phyloP scores from a whole-genome alignment of 129 eudicot species.

The Flaveria robusta region DNA sequence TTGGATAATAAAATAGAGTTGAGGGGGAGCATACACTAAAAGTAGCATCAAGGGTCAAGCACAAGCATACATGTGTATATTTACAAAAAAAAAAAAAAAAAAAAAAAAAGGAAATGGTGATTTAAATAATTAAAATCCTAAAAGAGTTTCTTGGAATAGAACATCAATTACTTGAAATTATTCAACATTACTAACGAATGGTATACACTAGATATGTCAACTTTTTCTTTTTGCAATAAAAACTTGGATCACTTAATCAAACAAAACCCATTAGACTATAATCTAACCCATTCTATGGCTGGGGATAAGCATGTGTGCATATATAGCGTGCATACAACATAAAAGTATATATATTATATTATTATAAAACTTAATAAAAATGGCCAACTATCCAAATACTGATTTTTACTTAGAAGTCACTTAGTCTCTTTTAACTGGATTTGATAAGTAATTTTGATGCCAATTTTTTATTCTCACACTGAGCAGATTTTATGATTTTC shows the following conservation, averaged over 20 bases:
- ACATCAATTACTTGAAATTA: background rate
- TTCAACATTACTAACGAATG: slow-evolving; percentile 2
- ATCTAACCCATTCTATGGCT: background rate
- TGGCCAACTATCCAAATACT: slow-evolving; percentile 12
- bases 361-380: background rate
- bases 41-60: background rate
- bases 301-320: background rate
- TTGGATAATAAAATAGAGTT: slow-evolving; percentile 13
- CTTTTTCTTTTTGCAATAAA: background rate
- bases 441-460: background rate
- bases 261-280: background rate
- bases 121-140: slow-evolving; percentile 3
- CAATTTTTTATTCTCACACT: slow-evolving; percentile 8
- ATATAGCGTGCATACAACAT: background rate
- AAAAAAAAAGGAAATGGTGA: background rate
- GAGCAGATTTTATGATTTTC: slow-evolving; percentile 5
- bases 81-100: background rate
- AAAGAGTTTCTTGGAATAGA: slow-evolving; percentile 14
- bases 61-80: slow-evolving; percentile 8
- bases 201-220: background rate
- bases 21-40: slow-evolving; percentile 17
- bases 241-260: slow-evolving; percentile 5
- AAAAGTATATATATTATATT: background rate
- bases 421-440: background rate
- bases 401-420: background rate